Evolutionary conservation across 2,329 filamentous ascomycete genomes (phyloP).

Genomic region (Calonectria multiphialidica): DNA sequence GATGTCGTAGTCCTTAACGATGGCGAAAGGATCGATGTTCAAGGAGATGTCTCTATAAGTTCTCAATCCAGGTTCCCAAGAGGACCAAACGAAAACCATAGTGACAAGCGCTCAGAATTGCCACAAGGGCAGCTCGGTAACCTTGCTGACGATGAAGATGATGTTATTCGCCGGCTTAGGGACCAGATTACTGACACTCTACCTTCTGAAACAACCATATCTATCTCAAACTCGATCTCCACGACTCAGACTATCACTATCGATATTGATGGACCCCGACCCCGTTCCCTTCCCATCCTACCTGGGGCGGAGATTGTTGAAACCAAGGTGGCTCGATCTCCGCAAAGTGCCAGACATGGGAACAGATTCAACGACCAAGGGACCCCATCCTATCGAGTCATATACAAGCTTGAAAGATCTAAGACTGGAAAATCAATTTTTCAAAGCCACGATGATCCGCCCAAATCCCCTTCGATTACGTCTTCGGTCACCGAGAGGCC

Average conservation of each 20-base stretch:
- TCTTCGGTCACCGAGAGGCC: constrained; percentile 41
- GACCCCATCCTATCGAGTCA: constrained; percentile 63
- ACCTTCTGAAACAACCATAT: constrained; percentile 67
- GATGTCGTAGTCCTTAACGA: constrained; percentile 74
- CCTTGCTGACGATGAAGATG: constrained; percentile 53
- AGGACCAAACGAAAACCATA: constrained; percentile 7
- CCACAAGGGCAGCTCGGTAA: background rate
- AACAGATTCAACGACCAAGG: constrained; percentile 37
- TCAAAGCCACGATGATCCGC: constrained; percentile 47
- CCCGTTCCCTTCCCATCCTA: constrained; percentile 65
- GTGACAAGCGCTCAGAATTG: background rate
- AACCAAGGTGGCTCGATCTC: constrained; percentile 52
- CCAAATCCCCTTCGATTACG: constrained; percentile 43
- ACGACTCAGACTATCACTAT: constrained; percentile 75
- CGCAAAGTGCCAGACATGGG: constrained; percentile 27
- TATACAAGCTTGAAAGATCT: constrained; percentile 70
- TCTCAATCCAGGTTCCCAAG: constrained; percentile 2
- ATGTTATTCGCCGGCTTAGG: constrained; percentile 58
- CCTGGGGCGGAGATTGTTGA: constrained; percentile 71
- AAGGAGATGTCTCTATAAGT: constrained; percentile 12
- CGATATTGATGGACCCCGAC: constrained; percentile 67
- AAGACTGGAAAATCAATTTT: constrained; percentile 58
- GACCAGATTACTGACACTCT: constrained; percentile 67
- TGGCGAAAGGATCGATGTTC: constrained; percentile 69
- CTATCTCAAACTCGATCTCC: constrained; percentile 69